Conservation (phyloP, 2,329 filamentous ascomycete genomes). For the Stachybotrys elegans region DNA sequence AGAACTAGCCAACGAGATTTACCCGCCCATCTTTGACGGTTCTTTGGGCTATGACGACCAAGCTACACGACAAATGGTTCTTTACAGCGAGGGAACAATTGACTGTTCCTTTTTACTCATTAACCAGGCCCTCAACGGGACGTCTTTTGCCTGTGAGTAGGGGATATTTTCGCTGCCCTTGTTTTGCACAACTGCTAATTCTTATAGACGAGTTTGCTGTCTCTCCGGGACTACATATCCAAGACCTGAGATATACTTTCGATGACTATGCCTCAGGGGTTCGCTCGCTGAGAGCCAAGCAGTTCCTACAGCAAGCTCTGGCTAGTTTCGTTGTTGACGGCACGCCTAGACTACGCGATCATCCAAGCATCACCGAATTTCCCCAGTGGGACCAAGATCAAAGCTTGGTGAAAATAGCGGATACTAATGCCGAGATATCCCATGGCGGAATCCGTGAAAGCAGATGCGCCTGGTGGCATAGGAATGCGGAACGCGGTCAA, state of each 20-base stretch:
- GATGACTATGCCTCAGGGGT: constrained; percentile 1
- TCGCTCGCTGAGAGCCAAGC: constrained; percentile 2
- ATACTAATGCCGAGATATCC: neutral
- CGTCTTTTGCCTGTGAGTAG: constrained; percentile 9
- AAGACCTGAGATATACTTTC: constrained; percentile 10
- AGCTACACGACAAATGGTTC: constrained; percentile 6
- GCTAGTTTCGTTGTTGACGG: constrained; percentile 6
- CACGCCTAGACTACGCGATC: neutral
- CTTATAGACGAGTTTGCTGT: constrained; percentile 8
- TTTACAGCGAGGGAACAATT: constrained; percentile 7
- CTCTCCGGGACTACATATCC: constrained; percentile 9
- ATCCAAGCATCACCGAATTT: neutral
- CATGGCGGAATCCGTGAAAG: constrained; percentile 5
- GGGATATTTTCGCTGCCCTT: neutral
- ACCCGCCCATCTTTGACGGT: constrained; percentile 8
- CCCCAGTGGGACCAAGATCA: constrained; percentile 3
- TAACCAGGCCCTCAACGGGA: constrained; percentile 4
- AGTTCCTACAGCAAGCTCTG: constrained; percentile 5
- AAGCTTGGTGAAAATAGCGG: constrained; percentile 5
- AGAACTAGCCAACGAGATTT: constrained; percentile 5
- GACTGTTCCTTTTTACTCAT: constrained; percentile 8
- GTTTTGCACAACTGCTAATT: neutral
- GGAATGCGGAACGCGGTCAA: too few relatives aligned
- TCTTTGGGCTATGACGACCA: constrained; percentile 6
- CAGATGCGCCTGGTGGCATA: constrained; percentile 33